A percentile compares a stretch with the other conserved stretches of the same genome.
Conservation (phyloP, 2,329 filamentous ascomycete genomes). For the Aureobasidium zeae region DNA sequence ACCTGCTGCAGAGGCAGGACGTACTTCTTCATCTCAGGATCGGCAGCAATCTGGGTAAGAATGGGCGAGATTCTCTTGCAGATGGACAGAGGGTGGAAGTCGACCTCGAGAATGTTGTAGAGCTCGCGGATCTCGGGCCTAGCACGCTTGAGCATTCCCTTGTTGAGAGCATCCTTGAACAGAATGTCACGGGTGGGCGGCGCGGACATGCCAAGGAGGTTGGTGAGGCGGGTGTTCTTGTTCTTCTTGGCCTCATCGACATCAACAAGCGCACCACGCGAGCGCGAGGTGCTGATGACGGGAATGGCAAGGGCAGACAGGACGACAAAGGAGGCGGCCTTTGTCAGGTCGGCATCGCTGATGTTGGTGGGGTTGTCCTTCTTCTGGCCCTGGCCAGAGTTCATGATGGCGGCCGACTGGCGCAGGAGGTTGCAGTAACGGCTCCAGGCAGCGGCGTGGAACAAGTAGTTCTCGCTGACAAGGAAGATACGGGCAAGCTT, state of each 20-base stretch:
- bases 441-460: conserved; percentile 96
- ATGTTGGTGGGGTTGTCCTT: conserved; percentile 79
- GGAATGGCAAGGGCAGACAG: conserved; percentile 94
- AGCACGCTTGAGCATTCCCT: conserved; percentile 85
- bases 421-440: conserved; percentile 94
- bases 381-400: conserved; percentile 80
- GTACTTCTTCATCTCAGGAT: conserved; percentile 96
- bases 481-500: conserved; percentile 98
- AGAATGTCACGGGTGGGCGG: conserved; percentile 80
- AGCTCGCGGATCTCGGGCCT: conserved; percentile 91
- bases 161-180: conserved; percentile 93
- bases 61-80: conserved; percentile 99
- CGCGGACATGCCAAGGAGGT: conserved; percentile 85
- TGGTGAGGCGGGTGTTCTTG: conserved; percentile 95
- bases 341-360: conserved; percentile 81
- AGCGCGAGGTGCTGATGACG: conserved; percentile 96
- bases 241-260: conserved; percentile 96
- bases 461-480: conserved; percentile 97
- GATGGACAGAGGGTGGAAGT: conserved; percentile 97
- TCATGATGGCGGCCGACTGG: conserved; percentile 74
- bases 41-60: conserved; percentile 80
- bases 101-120: conserved; percentile 97
- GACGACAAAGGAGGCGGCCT: conserved; percentile 90
- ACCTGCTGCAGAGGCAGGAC: conserved; percentile 94
- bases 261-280: conserved; percentile 89